Base-by-base conservation (phyloP, 345 rosid species). In the Jatropha curcas region DNA sequence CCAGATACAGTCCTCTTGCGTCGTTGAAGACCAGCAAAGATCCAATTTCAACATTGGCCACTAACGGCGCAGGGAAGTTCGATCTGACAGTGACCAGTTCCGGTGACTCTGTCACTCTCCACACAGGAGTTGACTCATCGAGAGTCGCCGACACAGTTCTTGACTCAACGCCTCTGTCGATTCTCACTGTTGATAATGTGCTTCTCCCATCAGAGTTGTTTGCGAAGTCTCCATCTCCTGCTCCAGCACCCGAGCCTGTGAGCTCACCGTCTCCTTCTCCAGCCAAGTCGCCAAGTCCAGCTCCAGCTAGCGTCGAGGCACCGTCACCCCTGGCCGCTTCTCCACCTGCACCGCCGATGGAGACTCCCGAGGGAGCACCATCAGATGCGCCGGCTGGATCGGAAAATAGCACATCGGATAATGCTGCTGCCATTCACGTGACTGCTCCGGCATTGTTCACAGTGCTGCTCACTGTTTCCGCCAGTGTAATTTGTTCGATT, bases 261-360 rank as follows among this genome's bases (percentile, higher is more conserved):
- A 74, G 68, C 13, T 81, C 74, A 0, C 90, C 89, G 0, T 72
- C 86, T 30, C 91, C 93, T 16, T 51, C 89, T 6, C 89, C 91
- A 0, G 71, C 80, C 5, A 70, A 80, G 0, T 56, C 84, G 28
- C 85, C 88, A 0, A 70, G 77, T 52, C 88, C 89, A 0, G 65
- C 83, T 62, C 84, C 86, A 0, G 82, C 62, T 7, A 65, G 76
- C 11, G 88, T 62, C 1, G 80, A 88, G 48, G 92, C 87, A 0
- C 97, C 97, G 12, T 83, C 97, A 3, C 97, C 97, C 0, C 33
- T 67, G 6, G 86, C 83, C 0, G 90, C 97, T 3, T 94, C 98
- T 13, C 98, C 98, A 4, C 98, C 98, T 1, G 94, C 97, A 0
- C 98, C 96, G 14, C 95, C 94, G 1, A 11, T 1, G 2, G 88